Evolutionary conservation across 306 rosid species (phyloP), one percentile per base, ranked within the genome.

Genomic region (Oxytropis ochrocephala): DNA sequence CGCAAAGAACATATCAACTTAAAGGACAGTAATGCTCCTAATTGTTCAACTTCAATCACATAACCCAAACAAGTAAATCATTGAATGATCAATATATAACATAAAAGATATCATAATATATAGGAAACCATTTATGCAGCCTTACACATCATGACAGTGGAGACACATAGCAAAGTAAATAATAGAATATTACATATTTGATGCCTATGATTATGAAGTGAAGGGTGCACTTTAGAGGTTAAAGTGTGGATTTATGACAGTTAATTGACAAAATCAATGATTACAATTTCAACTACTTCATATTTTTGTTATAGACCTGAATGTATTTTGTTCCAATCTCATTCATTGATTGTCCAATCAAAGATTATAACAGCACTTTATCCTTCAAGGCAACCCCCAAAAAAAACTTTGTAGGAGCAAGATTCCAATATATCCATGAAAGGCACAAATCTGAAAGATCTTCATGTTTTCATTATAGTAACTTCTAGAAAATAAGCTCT

Each of bases 1-100:
- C 74, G 69, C 61, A 60, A 66, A 18, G 24, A 64, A 67, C 67
- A 58, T 30, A 68, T 76, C 46, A 54, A 63, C 39, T 18, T 44
- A 41, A 51, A 46, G 19, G 38, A 5, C 74, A 75, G 5, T n/a
- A 72, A 70, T 29, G 58, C 54, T 56, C 39, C 30, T 39, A 8
- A 44, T 14, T 24, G 74, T 41, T 71, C 70, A 64, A 63, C 43
- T 41, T 71, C 70, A 64, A 63, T 43, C 73, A 76, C 73, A 76
- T 60, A 38, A 39, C 24, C 14, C 73, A 81, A 47, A 72, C 57
- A 60, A 71, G 43, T 50, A 30, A 30, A 72, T 56, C n/a, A 5
- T 12, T n/a, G 6, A 17, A 27, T 27, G 12, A 19, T 35, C 32
- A 62, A 46, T 11, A 21, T n/a, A 33, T n/a, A 60, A 43, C 48